These are phyloP conservation scores for Closterium sp. DNA, from an alignment of 139 green algal genomes.

Conservation along the genomic window DNA sequence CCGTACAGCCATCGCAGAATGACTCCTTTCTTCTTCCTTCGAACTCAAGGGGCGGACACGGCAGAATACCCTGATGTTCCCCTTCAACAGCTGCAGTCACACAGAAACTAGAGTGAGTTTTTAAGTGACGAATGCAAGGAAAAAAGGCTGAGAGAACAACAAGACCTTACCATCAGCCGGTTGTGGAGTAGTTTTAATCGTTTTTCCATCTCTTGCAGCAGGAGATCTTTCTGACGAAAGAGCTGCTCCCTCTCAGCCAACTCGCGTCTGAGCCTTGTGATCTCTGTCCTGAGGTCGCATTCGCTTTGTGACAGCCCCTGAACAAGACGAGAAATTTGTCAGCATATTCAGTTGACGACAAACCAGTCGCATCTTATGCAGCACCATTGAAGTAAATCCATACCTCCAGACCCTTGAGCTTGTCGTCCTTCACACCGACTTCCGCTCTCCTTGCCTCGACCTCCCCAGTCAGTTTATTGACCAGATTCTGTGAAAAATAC, in stretches of 20 bases:
- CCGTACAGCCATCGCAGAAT: background rate
- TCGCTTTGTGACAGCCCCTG: background rate
- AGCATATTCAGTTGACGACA: background rate
- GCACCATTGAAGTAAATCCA: background rate
- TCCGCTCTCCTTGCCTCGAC: background rate
- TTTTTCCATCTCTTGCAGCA: background rate
- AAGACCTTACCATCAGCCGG: background rate
- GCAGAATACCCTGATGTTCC: slow-evolving; percentile 95
- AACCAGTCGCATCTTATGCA: background rate
- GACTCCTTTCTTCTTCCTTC: slow-evolving; percentile 11
- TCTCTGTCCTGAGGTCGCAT: background rate
- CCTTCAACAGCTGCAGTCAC: slow-evolving; percentile 78
- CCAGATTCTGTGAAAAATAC: background rate
- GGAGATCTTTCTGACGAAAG: background rate
- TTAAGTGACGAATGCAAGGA: background rate
- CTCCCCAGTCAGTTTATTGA: background rate
- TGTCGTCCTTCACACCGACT: background rate
- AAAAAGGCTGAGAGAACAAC: background rate
- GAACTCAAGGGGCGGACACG: slow-evolving; percentile 66
- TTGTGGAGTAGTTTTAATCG: background rate
- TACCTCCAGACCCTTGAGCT: background rate
- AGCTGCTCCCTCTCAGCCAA: background rate
- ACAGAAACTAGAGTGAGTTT: background rate
- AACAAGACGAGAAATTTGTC: background rate
- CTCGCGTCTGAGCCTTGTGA: background rate